Percentiles rank a stretch among this genome's conserved stretches.
phyloP scores from a whole-genome alignment of 2,329 filamentous ascomycete species.

The Fusarium sp. region DNA sequence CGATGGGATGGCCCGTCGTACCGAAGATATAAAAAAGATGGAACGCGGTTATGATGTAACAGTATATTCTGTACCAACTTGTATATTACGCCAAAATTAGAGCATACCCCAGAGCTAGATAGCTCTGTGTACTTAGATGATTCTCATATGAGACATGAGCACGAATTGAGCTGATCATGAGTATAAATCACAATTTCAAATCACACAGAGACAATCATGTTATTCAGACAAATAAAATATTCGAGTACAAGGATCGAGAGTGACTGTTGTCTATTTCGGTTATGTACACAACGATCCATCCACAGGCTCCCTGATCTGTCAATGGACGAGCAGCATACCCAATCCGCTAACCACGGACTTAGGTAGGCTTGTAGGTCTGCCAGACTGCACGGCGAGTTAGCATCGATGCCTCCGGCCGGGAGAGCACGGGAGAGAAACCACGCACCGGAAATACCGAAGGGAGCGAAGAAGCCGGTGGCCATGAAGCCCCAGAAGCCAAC shows the following conservation, averaged over 20 bases:
- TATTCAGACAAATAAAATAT: constrained; percentile 40
- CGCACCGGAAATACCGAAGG: constrained; percentile 70
- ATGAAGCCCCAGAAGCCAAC: constrained; percentile 81
- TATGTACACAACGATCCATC: constrained; percentile 46
- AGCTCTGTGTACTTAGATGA: constrained; percentile 25
- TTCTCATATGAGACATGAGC: neutral
- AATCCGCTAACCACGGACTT: constrained; percentile 38
- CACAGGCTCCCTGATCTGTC: constrained; percentile 36
- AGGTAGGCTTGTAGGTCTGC: constrained; percentile 54
- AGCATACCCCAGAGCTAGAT: constrained; percentile 36
- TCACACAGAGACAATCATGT: constrained; percentile 13
- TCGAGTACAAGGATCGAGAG: constrained; percentile 40
- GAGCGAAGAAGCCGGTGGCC: constrained; percentile 63
- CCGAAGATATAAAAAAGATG: constrained; percentile 42
- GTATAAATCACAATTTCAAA: neutral
- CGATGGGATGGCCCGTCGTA: constrained; percentile 39
- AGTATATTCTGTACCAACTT: constrained; percentile 39
- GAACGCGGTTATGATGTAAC: constrained; percentile 44
- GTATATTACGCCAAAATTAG: constrained; percentile 34
- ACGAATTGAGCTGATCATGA: neutral
- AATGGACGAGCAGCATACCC: constrained; percentile 23
- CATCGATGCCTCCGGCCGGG: constrained; percentile 18
- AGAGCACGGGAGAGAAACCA: constrained; percentile 42
- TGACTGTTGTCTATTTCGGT: constrained; percentile 48
- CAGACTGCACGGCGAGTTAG: constrained; percentile 53